These are phyloP conservation scores for Aleurites moluccanus DNA, from an alignment of 441 rosid genomes.

Conservation along the genomic window DNA sequence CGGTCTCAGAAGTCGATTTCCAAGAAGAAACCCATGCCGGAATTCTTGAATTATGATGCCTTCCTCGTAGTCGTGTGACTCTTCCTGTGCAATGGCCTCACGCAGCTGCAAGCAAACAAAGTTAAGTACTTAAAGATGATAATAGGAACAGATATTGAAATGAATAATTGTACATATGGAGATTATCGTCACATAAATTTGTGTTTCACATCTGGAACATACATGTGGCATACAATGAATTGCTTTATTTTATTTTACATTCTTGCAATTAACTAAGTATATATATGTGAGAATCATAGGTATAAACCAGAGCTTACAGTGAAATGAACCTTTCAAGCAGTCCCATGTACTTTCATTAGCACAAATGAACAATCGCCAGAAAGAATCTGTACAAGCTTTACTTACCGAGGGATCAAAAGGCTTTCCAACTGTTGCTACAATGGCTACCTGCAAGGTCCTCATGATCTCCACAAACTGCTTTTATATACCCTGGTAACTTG, in stretches of 20 bases:
- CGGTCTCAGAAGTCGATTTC: constrained; percentile 65
- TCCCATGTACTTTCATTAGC: not conserved
- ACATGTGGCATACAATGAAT: not conserved
- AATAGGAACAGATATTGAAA: not conserved
- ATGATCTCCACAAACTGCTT: constrained; percentile 83
- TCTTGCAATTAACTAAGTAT: not conserved
- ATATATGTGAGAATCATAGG: not conserved
- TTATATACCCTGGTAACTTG: constrained; percentile 91
- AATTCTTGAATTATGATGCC: constrained; percentile 71
- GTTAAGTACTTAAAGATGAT: not conserved
- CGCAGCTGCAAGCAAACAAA: constrained; percentile 48
- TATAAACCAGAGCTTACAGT: not conserved
- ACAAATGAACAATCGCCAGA: not conserved
- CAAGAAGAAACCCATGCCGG: constrained; percentile 66
- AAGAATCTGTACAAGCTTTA: not conserved
- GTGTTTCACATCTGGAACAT: not conserved
- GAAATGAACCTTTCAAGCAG: not conserved
- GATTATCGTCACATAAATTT: not conserved
- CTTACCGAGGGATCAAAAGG: constrained; percentile 86
- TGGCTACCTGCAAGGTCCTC: constrained; percentile 71
- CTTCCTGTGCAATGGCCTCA: constrained; percentile 75
- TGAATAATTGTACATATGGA: not conserved
- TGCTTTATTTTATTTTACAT: not conserved
- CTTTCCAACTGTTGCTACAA: constrained; percentile 71
- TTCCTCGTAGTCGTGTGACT: constrained; percentile 54